Evolutionary conservation across 495 filamentous ascomycete genomes (phyloP).

Genomic region (Penicillium canariense): DNA sequence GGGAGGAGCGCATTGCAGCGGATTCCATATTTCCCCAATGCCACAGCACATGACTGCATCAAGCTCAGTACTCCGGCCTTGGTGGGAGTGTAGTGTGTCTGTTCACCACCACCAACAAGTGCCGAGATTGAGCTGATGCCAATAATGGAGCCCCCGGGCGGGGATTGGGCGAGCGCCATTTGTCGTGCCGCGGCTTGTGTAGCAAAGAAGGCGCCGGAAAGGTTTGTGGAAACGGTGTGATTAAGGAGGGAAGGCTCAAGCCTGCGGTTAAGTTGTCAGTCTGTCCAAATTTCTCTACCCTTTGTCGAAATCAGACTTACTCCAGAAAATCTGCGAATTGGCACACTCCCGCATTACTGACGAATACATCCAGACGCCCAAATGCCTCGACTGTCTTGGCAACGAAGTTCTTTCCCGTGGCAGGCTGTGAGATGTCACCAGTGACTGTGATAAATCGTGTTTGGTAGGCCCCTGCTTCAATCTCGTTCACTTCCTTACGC

Average conservation of each 20-base stretch:
- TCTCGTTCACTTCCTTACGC: constrained; percentile 4
- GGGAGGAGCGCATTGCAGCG: constrained; percentile 32
- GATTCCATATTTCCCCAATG: constrained; percentile 28
- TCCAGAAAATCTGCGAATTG: constrained; percentile 73
- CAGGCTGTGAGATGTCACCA: constrained; percentile 59
- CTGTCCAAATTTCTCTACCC: not conserved
- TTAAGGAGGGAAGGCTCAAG: constrained; percentile 39
- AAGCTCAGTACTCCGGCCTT: constrained; percentile 52
- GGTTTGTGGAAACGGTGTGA: constrained; percentile 47
- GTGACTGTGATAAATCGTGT: constrained; percentile 45
- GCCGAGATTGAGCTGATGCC: constrained; percentile 47
- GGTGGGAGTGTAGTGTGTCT: constrained; percentile 42
- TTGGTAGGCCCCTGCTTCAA: constrained; percentile 34
- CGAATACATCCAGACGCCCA: constrained; percentile 66
- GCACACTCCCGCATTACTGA: constrained; percentile 82
- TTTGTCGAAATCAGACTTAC: constrained; percentile 28
- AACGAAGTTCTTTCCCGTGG: constrained; percentile 54
- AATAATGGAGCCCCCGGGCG: constrained; percentile 45
- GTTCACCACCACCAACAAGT: constrained; percentile 27
- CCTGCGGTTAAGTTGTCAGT: constrained; percentile 11
- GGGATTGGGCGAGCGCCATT: constrained; percentile 30
- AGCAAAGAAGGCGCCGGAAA: constrained; percentile 72
- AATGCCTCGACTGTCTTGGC: constrained; percentile 52
- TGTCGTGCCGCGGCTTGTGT: constrained; percentile 46
- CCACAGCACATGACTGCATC: constrained; percentile 40